Conservation (phyloP, 768 basidiomycete genomes). For the Coprinellus aureogranulatus region DNA sequence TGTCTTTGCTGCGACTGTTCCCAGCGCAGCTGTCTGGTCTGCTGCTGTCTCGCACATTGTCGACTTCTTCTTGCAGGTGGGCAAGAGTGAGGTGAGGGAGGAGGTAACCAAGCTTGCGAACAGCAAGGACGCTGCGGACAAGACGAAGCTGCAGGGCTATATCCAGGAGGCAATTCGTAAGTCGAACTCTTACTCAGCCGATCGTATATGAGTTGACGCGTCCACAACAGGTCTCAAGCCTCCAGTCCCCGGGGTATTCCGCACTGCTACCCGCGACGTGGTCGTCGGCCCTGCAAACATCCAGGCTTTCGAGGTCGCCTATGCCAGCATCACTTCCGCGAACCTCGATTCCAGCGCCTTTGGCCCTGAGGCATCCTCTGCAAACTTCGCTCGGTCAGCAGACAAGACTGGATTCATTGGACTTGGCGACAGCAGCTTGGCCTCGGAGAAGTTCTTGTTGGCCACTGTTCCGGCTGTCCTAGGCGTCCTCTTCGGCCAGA, state of each 20-base stretch:
- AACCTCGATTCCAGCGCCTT: constrained; percentile 31
- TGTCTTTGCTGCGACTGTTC: constrained; percentile 53
- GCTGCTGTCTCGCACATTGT: constrained; percentile 55
- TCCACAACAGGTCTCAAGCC: constrained; percentile 17
- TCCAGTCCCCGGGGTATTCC: constrained; percentile 42
- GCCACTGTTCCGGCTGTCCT: constrained; percentile 42
- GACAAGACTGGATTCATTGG: constrained; percentile 29
- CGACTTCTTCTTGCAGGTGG: constrained; percentile 54
- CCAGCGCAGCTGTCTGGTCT: constrained; percentile 55
- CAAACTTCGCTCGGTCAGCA: constrained; percentile 21
- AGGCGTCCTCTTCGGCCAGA: constrained; percentile 43
- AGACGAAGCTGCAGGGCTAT: constrained; percentile 36
- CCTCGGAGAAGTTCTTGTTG: constrained; percentile 35
- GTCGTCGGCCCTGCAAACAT: constrained; percentile 26
- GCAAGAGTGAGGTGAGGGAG: constrained; percentile 30
- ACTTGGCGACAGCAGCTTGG: constrained; percentile 19
- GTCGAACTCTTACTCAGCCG: constrained; percentile 15
- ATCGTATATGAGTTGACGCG: neutral
- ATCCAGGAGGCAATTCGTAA: constrained; percentile 47
- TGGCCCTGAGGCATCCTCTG: constrained; percentile 17
- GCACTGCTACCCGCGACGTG: constrained; percentile 29
- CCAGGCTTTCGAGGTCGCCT: constrained; percentile 28
- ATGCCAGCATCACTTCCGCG: constrained; percentile 36
- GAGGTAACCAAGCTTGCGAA: constrained; percentile 38
- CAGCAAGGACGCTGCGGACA: constrained; percentile 21